Base-by-base conservation (phyloP, 805 yeast genomes). In the Candida loeiensis region DNA sequence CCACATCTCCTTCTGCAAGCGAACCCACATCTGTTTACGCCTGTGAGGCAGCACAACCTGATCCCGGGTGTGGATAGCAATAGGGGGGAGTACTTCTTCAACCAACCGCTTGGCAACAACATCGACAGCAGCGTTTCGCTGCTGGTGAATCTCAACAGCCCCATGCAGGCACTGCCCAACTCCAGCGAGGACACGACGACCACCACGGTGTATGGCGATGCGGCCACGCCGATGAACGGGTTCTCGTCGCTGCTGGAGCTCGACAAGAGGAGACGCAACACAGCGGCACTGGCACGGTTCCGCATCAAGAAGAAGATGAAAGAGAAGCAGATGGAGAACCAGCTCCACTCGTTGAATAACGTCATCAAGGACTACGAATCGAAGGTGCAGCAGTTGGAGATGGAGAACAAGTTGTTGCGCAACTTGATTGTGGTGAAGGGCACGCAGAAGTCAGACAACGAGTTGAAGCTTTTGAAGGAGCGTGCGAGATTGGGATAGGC, bases 281-380 rank as follows among this genome's bases (percentile, higher is more conserved):
- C 85, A 2, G 78, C 79, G 4, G 87, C 87, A 0, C 72, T 79
- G 33, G 85, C 85, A 0, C 60, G 84, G 38, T 80, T 80, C 58
- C 60, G 86, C 47, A 65, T 76, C 32, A 80, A 80, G 59, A 79
- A 79, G 68, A 79, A 79, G 54, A 51, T 72, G 45, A 77, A 69
- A 54, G 83, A 79, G 48, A 73, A 70, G 49, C 77, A 77, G 51
- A 73, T 80, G 80, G 81, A 77, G 48, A 62, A 61, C 33, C 69
- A 62, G 33, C 66, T 77, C 14, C 53, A 51, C 29, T 56, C 59
- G 25, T 63, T 79, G 33, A 66, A 65, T 34, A 77, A 73, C 24
- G 56, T 62, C 44, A 72, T 79, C n/a, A 55, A 60, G 15, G 49
- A 51, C 6, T 72, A 71, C 43, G 79, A 77, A 45, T 45, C 57